Conservation (phyloP, 2,329 filamentous ascomycete genomes). For the Aspergillus fischeri region DNA sequence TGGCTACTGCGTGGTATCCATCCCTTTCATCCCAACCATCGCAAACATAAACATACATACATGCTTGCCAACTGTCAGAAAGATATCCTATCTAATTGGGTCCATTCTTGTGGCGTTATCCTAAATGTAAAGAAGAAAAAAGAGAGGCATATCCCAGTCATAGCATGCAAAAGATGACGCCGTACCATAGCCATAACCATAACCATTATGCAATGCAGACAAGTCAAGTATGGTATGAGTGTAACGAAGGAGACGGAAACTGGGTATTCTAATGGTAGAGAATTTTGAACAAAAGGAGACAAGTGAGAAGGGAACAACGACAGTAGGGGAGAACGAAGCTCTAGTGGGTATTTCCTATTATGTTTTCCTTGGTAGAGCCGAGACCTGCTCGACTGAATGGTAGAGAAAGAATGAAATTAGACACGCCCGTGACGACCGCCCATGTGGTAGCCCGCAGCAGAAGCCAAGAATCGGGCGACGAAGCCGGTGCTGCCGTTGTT, state of each 20-base stretch:
- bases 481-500: slow-evolving; percentile 32
- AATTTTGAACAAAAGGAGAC: background rate
- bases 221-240: background rate
- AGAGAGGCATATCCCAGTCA: background rate
- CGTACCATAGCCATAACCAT: background rate
- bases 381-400: slow-evolving; percentile 8
- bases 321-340: background rate
- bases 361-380: background rate
- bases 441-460: slow-evolving; percentile 40
- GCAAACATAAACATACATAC: background rate
- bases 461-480: slow-evolving; percentile 42
- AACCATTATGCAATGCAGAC: background rate
- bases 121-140: background rate
- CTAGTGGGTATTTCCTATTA: background rate
- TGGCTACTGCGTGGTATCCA: background rate
- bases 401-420: slow-evolving; percentile 3
- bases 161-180: background rate
- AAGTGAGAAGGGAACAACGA: background rate
- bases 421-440: slow-evolving; percentile 28
- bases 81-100: too few species aligned
- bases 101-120: background rate
- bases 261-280: background rate
- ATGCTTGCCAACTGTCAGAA: background rate
- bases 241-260: background rate
- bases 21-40: background rate